Evolutionary conservation across 1,139 yeast species (phyloP), one percentile per base, ranked within the genome.

Genomic region (Wickerhamiella pararugosa): DNA sequence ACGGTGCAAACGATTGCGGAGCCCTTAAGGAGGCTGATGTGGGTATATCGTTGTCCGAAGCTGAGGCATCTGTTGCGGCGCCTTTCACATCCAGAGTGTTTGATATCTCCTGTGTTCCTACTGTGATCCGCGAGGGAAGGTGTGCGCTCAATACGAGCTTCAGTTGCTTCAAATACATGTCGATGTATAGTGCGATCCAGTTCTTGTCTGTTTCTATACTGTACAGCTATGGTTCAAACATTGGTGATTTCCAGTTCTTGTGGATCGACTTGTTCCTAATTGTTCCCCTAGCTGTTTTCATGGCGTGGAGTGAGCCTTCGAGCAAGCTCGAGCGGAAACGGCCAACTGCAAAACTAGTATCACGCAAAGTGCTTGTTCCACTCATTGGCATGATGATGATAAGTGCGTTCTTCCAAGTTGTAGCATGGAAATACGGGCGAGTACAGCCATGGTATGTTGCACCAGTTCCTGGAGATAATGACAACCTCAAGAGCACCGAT

Each of bases 31-130:
- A 95, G 5, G 97, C 98, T 0, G 94, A 90, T 63, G 94, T 90
- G 37, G 98, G 99, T 21, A 77, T 92, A 29, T 87, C 97, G 0
- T 66, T 90, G 40, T 82, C 95, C 29, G 98, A 90, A 58, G 98
- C 98, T 0, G 99, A 90, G 58, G 98, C 98, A 0, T 82, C 94
- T 5, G 96, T 92, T 21, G 98, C 98, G 1, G 97, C 98, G 0
- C 98, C 99, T 2, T 90, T 90, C 59, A 92, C 99, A 0, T 83
- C 95, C 1, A 71, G 92, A 40, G 62, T 73, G 1, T 90, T 90
- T 62, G 95, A 90, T 52, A 86, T 90, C 35, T 77, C 94, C 2
- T 90, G 98, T 64, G 94, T 90, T 27, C 63, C 84, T 50, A 86
- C 83, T 56, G 90, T 92, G 4, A 84, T 90, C 46, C 76, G 74